Percentiles rank a stretch among this genome's conserved stretches.
Evolutionary conservation across 805 yeast genomes (phyloP).

Genomic region (Wickerhamomyces alni): DNA sequence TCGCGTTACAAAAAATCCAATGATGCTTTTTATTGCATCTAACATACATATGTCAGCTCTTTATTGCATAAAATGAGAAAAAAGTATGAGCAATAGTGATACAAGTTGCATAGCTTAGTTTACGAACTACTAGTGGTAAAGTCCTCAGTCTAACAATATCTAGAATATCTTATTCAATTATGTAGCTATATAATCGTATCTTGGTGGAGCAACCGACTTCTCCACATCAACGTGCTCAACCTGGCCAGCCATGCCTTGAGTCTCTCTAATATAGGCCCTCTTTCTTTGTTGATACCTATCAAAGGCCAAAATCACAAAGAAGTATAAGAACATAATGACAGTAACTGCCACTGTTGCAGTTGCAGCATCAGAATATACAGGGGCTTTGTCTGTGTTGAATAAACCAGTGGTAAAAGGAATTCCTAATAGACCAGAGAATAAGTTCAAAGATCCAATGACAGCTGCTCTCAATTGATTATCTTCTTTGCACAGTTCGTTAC

Average conservation of each 20-base stretch:
- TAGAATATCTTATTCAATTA: no score
- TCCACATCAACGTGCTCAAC: no score
- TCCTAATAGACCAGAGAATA: background rate
- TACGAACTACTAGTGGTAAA: no score
- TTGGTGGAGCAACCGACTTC: no score
- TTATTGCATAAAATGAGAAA: no score
- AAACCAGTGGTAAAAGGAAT: background rate
- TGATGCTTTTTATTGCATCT: no score
- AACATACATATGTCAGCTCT: no score
- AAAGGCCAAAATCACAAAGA: background rate
- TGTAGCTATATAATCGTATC: no score
- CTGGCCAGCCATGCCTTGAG: background rate
- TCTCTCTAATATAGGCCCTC: conserved; percentile 1
- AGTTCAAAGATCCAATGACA: conserved; percentile 1
- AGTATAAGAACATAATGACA: background rate
- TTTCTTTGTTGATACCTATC: conserved; percentile 3
- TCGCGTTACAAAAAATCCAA: no score
- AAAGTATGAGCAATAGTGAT: no score
- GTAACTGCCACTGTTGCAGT: background rate
- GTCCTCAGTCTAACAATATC: no score
- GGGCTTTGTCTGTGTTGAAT: conserved; percentile 2
- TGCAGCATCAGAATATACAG: background rate
- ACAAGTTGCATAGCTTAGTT: no score
- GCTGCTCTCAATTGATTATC: conserved; percentile 5
- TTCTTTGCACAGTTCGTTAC: conserved; percentile 2